A percentile compares a stretch with the other conserved stretches of the same genome.
Conservation (phyloP, 108 stramenopile genomes). For the Conticribra guillardii region DNA sequence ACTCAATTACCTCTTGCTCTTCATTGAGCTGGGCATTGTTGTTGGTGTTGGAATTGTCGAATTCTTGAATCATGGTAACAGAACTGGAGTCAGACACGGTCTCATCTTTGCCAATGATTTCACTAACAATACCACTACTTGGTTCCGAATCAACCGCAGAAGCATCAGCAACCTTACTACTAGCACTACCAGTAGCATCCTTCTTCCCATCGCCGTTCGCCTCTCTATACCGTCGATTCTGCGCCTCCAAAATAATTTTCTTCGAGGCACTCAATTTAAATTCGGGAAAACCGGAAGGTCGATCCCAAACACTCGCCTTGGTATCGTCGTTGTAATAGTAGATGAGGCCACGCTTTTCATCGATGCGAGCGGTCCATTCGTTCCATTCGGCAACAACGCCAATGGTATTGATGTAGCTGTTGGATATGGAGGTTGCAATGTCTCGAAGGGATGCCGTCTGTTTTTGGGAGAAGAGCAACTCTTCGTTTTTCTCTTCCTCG, state of each 20-base stretch:
- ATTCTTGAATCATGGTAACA: not conserved
- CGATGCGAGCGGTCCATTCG: constrained; percentile 14
- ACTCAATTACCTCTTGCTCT: too few relatives aligned
- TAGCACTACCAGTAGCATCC: not conserved
- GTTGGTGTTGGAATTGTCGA: not conserved
- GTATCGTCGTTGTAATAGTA: constrained; percentile 76
- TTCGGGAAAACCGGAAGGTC: constrained; percentile 51
- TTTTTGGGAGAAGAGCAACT: not conserved
- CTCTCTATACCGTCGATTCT: constrained; percentile 18
- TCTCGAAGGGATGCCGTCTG: not conserved
- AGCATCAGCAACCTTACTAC: not conserved
- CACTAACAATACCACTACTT: too few relatives aligned
- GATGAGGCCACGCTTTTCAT: constrained; percentile 44
- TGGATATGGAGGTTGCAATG: not conserved
- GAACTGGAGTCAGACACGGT: too few relatives aligned
- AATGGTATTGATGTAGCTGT: not conserved
- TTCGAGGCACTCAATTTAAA: constrained; percentile 26
- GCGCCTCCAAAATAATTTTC: constrained; percentile 11
- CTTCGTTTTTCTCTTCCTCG: not conserved
- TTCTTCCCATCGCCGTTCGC: constrained; percentile 7
- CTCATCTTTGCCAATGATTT: too few relatives aligned
- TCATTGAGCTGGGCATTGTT: not conserved
- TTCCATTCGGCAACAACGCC: constrained; percentile 14
- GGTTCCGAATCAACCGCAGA: too few relatives aligned
- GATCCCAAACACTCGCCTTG: constrained; percentile 75